Base-by-base conservation (phyloP, 768 basidiomycete species). In the Pisolithus tinctorius region DNA sequence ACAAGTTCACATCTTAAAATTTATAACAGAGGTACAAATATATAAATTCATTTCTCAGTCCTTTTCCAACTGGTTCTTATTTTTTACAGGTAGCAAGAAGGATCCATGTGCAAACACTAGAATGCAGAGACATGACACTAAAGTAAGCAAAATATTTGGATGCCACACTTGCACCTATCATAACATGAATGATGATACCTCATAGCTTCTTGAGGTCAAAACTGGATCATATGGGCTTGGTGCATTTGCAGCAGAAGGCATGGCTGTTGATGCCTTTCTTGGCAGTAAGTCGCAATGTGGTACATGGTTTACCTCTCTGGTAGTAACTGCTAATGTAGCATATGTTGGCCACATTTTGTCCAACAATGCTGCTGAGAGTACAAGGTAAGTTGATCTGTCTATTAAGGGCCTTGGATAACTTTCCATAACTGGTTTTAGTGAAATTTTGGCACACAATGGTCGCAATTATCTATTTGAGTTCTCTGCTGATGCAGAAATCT, bases 181-280 rank as follows among this genome's bases (percentile, higher is more conserved):
- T 14, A 16, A 6, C 41, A 7, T 20, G 48, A 4, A 56, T 40
- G 9, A 7, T 20, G 10, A 25, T 34, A 14, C 29, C 49, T 23
- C 4, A 47, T 42, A 79, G 77, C 49, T 52, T 20, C 41, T 75
- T 23, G 59, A 63, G 29, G 65, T 81, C 27, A 70, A 61, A 48
- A 41, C 42, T 42, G 71, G 72, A 9, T 23, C 43, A 3, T 62
- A 57, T 58, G 80, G 80, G 1, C 60, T 76, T 29, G 80, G 80
- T 25, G 72, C 77, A 3, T 79, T 74, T 63, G 69, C 77, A 8
- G 31, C n/a, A 3, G 45, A 61, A 44, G 26, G 39, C 6, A 68
- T 71, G 44, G 29, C 45, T 9, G 6, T 20, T n/a, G 39, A 42
- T 16, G 55, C 55, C n/a, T 67, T 61, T 31, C 53, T 75, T 56